Conservation (phyloP, 1,284 basidiomycete species). For the Pseudozyma sp. region DNA sequence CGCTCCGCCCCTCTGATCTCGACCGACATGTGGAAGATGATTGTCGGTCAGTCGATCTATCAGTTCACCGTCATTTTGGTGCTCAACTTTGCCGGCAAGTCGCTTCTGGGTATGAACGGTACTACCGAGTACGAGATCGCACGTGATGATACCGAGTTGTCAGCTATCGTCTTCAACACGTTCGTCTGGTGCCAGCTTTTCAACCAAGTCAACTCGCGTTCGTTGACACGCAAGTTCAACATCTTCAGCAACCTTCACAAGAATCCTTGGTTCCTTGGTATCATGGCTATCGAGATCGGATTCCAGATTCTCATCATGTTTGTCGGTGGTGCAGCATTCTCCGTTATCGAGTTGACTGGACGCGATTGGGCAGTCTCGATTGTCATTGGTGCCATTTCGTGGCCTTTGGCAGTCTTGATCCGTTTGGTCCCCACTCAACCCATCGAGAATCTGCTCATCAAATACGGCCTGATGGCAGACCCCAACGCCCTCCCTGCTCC, state of each 20-base stretch:
- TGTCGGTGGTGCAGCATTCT: slow-evolving; percentile 90
- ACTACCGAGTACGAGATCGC: slow-evolving; percentile 70
- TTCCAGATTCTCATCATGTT: slow-evolving; percentile 91
- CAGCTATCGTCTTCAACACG: slow-evolving; percentile 92
- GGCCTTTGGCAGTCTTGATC: slow-evolving; percentile 86
- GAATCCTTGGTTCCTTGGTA: slow-evolving; percentile 88
- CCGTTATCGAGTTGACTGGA: slow-evolving; percentile 81
- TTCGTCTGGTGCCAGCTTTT: slow-evolving; percentile 84
- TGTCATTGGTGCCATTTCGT: slow-evolving; percentile 84
- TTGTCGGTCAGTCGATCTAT: slow-evolving; percentile 87
- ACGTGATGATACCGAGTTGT: slow-evolving; percentile 73
- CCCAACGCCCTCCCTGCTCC: slow-evolving; percentile 77
- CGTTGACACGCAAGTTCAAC: slow-evolving; percentile 86
- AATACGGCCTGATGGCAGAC: slow-evolving; percentile 77
- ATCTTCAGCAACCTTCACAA: slow-evolving; percentile 84
- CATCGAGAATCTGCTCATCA: slow-evolving; percentile 79
- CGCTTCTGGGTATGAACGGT: slow-evolving; percentile 74
- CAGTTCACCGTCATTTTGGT: slow-evolving; percentile 86
- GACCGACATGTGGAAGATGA: slow-evolving; percentile 85
- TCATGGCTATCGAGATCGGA: slow-evolving; percentile 86
- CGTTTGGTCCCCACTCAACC: slow-evolving; percentile 85
- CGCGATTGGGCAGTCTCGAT: slow-evolving; percentile 94
- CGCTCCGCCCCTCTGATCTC: slow-evolving; percentile 89
- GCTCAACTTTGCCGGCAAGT: slow-evolving; percentile 85
- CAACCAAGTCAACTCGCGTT: slow-evolving; percentile 91